Base-by-base conservation (phyloP, 2,329 filamentous ascomycete species). In the Thielaviopsis musarum region DNA sequence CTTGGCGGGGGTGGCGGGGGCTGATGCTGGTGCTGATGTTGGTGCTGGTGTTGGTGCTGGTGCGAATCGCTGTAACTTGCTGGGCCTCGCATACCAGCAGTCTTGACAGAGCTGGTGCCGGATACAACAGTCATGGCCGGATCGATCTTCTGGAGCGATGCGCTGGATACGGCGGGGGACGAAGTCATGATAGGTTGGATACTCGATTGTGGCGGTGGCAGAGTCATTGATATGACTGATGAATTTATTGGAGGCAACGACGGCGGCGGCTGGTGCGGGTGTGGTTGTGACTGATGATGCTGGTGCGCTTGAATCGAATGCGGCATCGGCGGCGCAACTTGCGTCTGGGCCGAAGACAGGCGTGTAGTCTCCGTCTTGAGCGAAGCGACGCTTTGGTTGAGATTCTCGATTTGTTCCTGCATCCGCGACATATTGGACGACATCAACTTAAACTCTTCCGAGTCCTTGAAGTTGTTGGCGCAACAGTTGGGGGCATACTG, bases 381-480 rank as follows among this genome's bases (percentile, higher is more conserved):
- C 54, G 79, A 75, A 66, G 78, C 86, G 67, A 96, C 75, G 65
- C 79, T 87, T 61, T 81, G 80, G 67, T 85, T 88, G 34, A 97
- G 78, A 63, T 79, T 79, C 62, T 88, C 84, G 66, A 96, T 86
- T 71, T 95, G 89, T 59, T 91, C 84, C 69, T 96, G 90, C 24
- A 96, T 77, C 9, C 79, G 78, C 12, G 75, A 74, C 61, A 96
- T 81, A 64, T 93, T 86, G 38, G 78, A 75, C 59, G 82, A 81
- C 83, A 96, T 89, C 45, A 83, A 79, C 67, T 83, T 87, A 75
- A 90, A 96, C 69, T 96, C 91, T 10, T 94, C 88, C 54, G 89
- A 90, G 66, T 96, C 91, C 70, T 91, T 93, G 77, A 95, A 90
- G 70, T 81, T 89, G 74, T 82, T 91, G 63, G 80, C 73, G 68